Base-by-base conservation (phyloP, 164 flowering plant species). In the Chimonanthus praecox region DNA sequence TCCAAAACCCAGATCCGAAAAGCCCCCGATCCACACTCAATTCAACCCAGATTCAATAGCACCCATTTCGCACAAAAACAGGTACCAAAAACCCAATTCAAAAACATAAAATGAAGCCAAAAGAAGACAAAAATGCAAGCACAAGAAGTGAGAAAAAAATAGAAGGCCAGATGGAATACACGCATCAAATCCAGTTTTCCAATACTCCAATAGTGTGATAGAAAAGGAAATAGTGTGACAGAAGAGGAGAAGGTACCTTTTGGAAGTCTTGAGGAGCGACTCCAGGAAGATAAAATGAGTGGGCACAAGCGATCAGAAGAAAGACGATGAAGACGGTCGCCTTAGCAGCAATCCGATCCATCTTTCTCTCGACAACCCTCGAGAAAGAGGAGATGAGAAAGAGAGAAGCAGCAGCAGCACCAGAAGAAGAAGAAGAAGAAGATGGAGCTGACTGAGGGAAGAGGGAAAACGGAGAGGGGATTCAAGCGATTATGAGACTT, bases 181-280 rank as follows among this genome's bases (percentile, higher is more conserved):
- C 64, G 63, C 47, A 33, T 51, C 58, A 15, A 51, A 51, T 51
- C 58, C 58, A 51, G 58, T 51, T 9, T 51, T 10, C 58, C 13
- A 11, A 10, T 51, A 49, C 13, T 20, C 15, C 20, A 67, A 18
- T 16, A 45, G 33, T 33, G 58, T n/a, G 71, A 33, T 3, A 6
- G 21, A 7, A 48, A 48, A 62, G 49, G 43, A 45, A 43, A 20
- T 20, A 20, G 21, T 20, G 21, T 20, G 21, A 20, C 0, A 20
- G 46, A 13, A 18, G 47, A 63, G 73, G 77, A 50, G 44, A 33
- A 58, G 67, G 65, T 68, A 86, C 88, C 80, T 51, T 70, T 58
- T 68, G 79, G 71, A 86, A 86, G 75, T 86, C 88, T 54, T 81
- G 87, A 77, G 87, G 88, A 43, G 87, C 85, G 58, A 86, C 88